Evolutionary conservation across 2,329 filamentous ascomycete species (phyloP), one percentile per base, ranked within the genome.

Genomic region (Sporothrix pallida): DNA sequence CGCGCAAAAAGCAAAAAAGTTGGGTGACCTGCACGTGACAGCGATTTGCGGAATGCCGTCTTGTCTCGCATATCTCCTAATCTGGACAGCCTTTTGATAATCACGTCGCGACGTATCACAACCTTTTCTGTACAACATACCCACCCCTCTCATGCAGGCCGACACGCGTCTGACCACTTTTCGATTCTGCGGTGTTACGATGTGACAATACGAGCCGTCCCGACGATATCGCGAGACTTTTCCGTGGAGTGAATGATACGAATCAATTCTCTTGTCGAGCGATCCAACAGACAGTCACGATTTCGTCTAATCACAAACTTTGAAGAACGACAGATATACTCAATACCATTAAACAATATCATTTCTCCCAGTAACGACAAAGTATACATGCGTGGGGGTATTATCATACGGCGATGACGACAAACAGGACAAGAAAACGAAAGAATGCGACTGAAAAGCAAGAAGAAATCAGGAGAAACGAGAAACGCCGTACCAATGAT

Each of bases 361-460:
- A 37, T 69, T 58, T 56, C 10, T 65, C 60, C 50, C 50, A 17
- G 67, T 50, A 7, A 23, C 31, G 20, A 15, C 58, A 70, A 52
- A 58, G 31, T 2, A 46, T 70, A 52, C 62, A 48, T 60, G 68
- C 50, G 67, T 44, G 67, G 67, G 68, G 68, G 68, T 70, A 70
- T 70, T 56, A 70, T 70, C 46, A 23, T 63, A 63, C 46, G 56
- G 31, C 31, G 20, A 72, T 44, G 62, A 69, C 52, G 46, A 37
- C 48, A 67, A 54, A 67, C 17, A 26, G 20, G 8, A 42, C 50
- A 17, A 26, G 37, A 23, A 46, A 12, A 69, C 3, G 5, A 44
- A 15, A 46, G 6, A 37, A 31, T 20, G 52, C 17, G 26, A 48
- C n/a, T 10, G n/a, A 13, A 58, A 17, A 6, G n/a, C 8, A 42